Percentiles rank a stretch among this genome's conserved stretches.
phyloP scores from a whole-genome alignment of 495 filamentous ascomycete genomes.

The Bombardia bombarda region DNA sequence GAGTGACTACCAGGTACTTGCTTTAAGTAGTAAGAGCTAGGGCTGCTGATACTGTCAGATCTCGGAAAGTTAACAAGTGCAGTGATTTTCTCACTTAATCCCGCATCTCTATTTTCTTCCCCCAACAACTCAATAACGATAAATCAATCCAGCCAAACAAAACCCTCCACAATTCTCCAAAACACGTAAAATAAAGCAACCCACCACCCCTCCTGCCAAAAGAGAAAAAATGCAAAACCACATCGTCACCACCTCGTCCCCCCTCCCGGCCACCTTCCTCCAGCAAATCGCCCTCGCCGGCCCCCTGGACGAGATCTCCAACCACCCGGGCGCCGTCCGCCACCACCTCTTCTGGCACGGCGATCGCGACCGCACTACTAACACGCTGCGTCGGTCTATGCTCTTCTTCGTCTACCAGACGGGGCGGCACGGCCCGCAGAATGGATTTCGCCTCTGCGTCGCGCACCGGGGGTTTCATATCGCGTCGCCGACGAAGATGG shows the following conservation, averaged over 20 bases:
- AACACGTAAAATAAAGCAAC: no score
- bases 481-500: background rate
- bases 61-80: no score
- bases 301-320: background rate
- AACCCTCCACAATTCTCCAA: no score
- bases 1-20: no score
- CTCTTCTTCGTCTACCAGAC: conserved; percentile 4
- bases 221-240: background rate
- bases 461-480: background rate
- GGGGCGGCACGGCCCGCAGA: background rate
- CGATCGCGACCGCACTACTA: background rate
- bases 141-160: no score
- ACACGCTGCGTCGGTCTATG: background rate
- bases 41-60: no score
- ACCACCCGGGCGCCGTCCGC: background rate
- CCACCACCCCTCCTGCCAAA: no score
- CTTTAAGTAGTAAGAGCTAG: no score
- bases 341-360: conserved; percentile 1
- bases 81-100: no score
- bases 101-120: no score
- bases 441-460: conserved; percentile 1
- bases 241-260: background rate
- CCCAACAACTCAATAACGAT: no score
- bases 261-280: background rate
- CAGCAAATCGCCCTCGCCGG: background rate